These are phyloP conservation scores for Blastobotrys buckinghamii DNA, from an alignment of 1,139 yeast genomes.

Conservation along the genomic window DNA sequence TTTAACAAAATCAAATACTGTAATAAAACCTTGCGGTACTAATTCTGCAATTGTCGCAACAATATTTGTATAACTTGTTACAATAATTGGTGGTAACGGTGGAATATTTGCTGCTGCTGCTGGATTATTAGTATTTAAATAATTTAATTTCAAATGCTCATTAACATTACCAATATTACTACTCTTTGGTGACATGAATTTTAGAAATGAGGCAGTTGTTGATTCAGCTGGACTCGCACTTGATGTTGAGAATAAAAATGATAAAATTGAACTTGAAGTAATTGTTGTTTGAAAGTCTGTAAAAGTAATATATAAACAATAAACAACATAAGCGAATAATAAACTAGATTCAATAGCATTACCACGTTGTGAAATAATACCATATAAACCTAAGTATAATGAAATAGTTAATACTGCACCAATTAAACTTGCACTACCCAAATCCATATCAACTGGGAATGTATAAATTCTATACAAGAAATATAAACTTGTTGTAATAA, in stretches of 20 bases:
- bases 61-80: constrained; percentile 37
- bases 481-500: constrained; percentile 69
- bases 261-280: constrained; percentile 25
- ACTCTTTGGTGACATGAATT: constrained; percentile 6
- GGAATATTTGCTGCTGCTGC: constrained; percentile 19
- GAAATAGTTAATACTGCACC: constrained; percentile 82
- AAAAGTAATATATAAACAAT: constrained; percentile 85
- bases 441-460: constrained; percentile 58
- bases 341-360: constrained; percentile 85
- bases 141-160: neutral
- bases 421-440: constrained; percentile 71
- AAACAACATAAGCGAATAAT: constrained; percentile 82
- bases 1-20: constrained; percentile 63
- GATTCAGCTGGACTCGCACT: constrained; percentile 15
- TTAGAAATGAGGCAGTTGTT: constrained; percentile 5
- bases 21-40: constrained; percentile 44
- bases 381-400: constrained; percentile 69
- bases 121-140: constrained; percentile 9
- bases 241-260: constrained; percentile 19
- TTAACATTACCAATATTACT: neutral
- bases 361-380: constrained; percentile 77
- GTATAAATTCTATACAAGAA: constrained; percentile 80
- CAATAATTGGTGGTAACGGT: constrained; percentile 34
- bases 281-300: constrained; percentile 47
- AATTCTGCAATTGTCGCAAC: constrained; percentile 40